Conservation (phyloP, 1,284 basidiomycete species). For the Cryptococcus floricola region DNA sequence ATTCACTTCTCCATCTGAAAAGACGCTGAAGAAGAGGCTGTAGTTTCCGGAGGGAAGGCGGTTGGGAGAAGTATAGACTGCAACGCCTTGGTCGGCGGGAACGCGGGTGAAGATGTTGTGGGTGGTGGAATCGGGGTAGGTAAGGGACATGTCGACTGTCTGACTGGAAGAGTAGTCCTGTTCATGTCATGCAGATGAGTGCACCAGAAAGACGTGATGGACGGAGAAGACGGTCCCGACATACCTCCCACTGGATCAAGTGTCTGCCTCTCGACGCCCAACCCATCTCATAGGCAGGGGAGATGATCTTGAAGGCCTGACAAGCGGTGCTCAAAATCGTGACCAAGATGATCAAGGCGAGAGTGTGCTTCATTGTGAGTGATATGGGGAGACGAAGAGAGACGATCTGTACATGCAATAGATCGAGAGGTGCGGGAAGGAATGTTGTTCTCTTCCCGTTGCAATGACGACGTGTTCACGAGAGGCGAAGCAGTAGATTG, state of each 20-base stretch:
- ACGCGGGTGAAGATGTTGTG: neutral
- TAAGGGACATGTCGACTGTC: neutral
- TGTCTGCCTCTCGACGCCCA: slow-evolving; percentile 27
- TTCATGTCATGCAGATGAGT: neutral
- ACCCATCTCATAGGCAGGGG: slow-evolving; percentile 9
- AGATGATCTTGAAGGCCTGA: too few relatives aligned
- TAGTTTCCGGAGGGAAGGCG: neutral
- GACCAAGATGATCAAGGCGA: too few relatives aligned
- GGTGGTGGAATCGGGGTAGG: neutral
- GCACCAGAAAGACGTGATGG: neutral
- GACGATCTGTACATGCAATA: too few relatives aligned
- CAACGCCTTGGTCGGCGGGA: neutral
- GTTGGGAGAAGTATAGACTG: neutral
- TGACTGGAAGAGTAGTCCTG: neutral
- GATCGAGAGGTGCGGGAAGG: too few relatives aligned
- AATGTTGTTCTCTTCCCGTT: too few relatives aligned
- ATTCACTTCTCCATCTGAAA: neutral
- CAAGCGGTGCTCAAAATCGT: too few relatives aligned
- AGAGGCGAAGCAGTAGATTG: too few relatives aligned
- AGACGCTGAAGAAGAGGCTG: neutral
- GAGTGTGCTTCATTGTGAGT: too few relatives aligned
- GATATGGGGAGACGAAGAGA: too few relatives aligned
- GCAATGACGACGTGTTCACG: too few relatives aligned
- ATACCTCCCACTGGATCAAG: slow-evolving; percentile 36
- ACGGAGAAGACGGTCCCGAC: neutral